phyloP scores from a whole-genome alignment of 352 stramenopile species.

The Phytopythium vexans region DNA sequence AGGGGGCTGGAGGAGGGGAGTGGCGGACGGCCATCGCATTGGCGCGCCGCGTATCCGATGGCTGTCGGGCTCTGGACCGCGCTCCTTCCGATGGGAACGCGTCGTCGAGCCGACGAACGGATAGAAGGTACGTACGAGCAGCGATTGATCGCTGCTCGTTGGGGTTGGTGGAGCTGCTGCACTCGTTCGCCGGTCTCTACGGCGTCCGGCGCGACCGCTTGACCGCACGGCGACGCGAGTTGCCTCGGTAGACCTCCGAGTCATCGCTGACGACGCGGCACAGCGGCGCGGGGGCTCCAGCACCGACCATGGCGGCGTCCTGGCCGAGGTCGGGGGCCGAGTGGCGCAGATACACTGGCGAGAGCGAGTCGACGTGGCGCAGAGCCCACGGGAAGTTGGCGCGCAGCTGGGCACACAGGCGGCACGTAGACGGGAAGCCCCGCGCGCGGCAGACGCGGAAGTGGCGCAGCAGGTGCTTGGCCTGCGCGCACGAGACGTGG shows the following conservation, averaged over 20 bases:
- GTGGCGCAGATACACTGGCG: slow-evolving; percentile 21
- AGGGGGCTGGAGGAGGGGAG: no score
- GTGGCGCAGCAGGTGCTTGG: slow-evolving; percentile 46
- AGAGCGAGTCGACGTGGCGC: slow-evolving; percentile 30
- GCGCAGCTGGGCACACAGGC: slow-evolving; percentile 23
- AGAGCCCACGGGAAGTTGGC: slow-evolving; percentile 34
- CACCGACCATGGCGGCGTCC: neutral
- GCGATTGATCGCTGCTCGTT: no score
- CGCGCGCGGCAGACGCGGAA: slow-evolving; percentile 36
- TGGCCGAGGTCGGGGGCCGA: neutral
- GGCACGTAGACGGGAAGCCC: slow-evolving; percentile 18
- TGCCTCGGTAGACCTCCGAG: neutral
- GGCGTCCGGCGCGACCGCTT: slow-evolving; percentile 2
- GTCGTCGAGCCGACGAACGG: no score
- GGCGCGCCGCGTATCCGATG: no score
- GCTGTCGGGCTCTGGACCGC: no score
- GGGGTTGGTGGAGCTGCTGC: no score
- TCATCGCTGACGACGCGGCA: slow-evolving; percentile 18
- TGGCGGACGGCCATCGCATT: no score
- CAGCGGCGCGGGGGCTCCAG: slow-evolving; percentile 2
- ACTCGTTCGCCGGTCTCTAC: neutral
- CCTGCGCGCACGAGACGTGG: slow-evolving; percentile 41
- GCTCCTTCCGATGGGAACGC: no score
- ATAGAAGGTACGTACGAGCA: no score
- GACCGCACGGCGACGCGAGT: neutral